These are phyloP conservation scores for Candida dajiaensis DNA, from an alignment of 805 yeast genomes.

Conservation along the genomic window DNA sequence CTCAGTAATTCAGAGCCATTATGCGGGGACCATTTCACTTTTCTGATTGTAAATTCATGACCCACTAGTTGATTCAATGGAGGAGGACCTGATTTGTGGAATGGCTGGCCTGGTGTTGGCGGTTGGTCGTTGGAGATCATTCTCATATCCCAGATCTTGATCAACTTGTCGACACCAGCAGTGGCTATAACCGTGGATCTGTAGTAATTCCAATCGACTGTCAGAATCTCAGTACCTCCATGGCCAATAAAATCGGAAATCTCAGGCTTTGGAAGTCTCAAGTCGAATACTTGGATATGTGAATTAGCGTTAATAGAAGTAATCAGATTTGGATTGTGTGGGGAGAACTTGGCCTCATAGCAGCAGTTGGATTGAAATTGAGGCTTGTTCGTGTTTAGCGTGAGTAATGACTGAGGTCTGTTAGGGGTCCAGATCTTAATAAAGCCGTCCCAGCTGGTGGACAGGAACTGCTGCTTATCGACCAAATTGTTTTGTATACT, in stretches of 20 bases:
- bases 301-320: constrained; percentile 73
- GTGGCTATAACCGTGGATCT: constrained; percentile 74
- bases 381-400: constrained; percentile 38
- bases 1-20: constrained; percentile 61
- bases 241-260: constrained; percentile 61
- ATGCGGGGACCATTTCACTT: constrained; percentile 88
- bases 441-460: constrained; percentile 91
- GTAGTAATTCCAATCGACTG: constrained; percentile 90
- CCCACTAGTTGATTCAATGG: constrained; percentile 77
- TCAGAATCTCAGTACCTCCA: constrained; percentile 71
- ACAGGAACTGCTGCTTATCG: constrained; percentile 61
- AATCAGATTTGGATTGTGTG: constrained; percentile 69
- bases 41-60: constrained; percentile 84
- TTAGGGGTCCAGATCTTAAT: constrained; percentile 74
- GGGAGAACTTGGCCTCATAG: constrained; percentile 78
- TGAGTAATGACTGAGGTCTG: constrained; percentile 48
- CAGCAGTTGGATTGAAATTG: constrained; percentile 46
- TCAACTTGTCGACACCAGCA: constrained; percentile 85
- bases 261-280: constrained; percentile 59
- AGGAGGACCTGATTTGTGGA: constrained; percentile 45
- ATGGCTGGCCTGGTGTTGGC: constrained; percentile 29
- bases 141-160: constrained; percentile 85
- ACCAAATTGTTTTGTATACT: constrained; percentile 69
- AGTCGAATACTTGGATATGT: constrained; percentile 75
- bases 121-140: constrained; percentile 40